Percentiles rank a stretch among this genome's conserved stretches.
phyloP scores from a whole-genome alignment of 2,329 filamentous ascomycete species.

The Paraphaeosphaeria sporulosa region DNA sequence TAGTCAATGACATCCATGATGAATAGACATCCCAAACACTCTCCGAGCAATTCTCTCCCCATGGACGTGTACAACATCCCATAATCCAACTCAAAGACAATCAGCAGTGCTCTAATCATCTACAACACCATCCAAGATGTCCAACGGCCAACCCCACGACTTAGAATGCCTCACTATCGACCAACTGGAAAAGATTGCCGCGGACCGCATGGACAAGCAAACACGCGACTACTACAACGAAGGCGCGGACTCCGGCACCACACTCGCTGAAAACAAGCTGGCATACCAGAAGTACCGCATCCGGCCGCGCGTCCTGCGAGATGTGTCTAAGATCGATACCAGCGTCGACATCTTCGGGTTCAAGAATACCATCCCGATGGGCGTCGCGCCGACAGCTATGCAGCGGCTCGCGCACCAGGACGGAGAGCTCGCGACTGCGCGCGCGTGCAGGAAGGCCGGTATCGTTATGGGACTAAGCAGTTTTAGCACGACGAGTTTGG shows the following conservation, averaged over 20 bases:
- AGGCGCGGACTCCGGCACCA: conserved; percentile 63
- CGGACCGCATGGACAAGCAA: conserved; percentile 8
- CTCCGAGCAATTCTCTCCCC: not conserved
- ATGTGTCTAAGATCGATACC: conserved; percentile 30
- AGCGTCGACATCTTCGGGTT: conserved; percentile 37
- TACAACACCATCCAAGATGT: not conserved
- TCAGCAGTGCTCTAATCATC: not conserved
- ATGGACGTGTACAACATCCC: not conserved
- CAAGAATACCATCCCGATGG: conserved; percentile 45
- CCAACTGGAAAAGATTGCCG: not conserved
- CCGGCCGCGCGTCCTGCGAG: conserved; percentile 39
- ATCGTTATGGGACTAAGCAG: conserved; percentile 72
- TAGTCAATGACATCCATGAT: not conserved
- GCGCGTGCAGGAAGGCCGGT: conserved; percentile 63
- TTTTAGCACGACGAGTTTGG: conserved; percentile 66
- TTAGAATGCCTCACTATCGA: conserved; percentile 4
- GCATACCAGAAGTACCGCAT: conserved; percentile 42
- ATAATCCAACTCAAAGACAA: not conserved
- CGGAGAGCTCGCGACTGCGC: conserved; percentile 66
- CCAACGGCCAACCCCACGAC: not conserved
- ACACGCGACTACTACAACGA: conserved; percentile 55
- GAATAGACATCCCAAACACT: not conserved
- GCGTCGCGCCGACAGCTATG: conserved; percentile 65
- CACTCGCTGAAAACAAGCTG: conserved; percentile 41
- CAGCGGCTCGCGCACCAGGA: conserved; percentile 70